Evolutionary conservation across 108 stramenopile genomes (phyloP), one percentile per base, ranked within the genome.

Genomic region (Nitzschia palea): DNA sequence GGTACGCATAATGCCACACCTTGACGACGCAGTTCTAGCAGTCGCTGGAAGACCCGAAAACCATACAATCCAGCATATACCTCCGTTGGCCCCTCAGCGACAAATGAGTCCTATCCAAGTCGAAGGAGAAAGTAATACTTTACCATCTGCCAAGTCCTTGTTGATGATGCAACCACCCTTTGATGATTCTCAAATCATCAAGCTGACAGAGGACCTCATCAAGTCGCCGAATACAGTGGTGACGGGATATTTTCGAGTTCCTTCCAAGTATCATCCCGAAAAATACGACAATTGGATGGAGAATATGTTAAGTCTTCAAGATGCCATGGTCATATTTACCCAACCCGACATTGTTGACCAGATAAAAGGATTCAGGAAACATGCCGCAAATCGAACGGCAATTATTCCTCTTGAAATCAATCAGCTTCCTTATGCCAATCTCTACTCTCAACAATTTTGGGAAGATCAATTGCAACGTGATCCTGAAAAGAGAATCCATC

Each of bases 311-410:
- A 81, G 80, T 51, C 45, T 84, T 23, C 78, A 78, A 64, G 88
- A 89, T 74, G 60, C 76, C 22, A 84, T 89, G 82, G 73, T 89
- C 20, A 80, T 89, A n/a, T 89, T 82, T 55, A 82, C 81, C 25
- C 47, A 64, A 22, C 54, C 72, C 9, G 84, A 72, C 47, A 44
- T 89, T 34, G 65, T 89, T 1, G 62, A 78, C 22, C 57, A 44
- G 36, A 72, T 89, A 10, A 56, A 68, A 52, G 23, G 73, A 26
- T 33, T 89, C 4, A 55, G 88, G 62, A 50, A 35, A 2, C 84
- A 89, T 65, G 80, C 85, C 8, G 17, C 18, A 17, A 43, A 77
- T 67, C 58, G 58, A 3, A 88, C 87, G 1, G 69, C 80, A 29
- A 73, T 88, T 54, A 56, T 88, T 26, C 31, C 67, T 25, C 54